phyloP scores from a whole-genome alignment of 805 yeast species.

The Suhomyces emberorum region DNA sequence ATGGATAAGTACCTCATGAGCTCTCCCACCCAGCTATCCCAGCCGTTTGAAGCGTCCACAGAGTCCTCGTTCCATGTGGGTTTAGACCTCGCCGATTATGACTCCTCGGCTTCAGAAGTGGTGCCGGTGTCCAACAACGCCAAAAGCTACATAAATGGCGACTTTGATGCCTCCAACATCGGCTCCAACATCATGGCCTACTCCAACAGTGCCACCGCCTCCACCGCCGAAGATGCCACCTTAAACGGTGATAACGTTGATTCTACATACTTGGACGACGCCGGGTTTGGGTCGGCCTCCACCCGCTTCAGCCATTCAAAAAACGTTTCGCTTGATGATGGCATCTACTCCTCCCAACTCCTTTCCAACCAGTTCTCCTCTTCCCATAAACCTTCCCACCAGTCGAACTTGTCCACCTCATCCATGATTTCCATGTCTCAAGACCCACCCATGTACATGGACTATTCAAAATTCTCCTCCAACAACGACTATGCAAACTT shows the following conservation, averaged over 20 bases:
- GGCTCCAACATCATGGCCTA: slow-evolving; percentile 1
- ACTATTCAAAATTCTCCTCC: slow-evolving; percentile 1
- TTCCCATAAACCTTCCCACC: slow-evolving; percentile 11
- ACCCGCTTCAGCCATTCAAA: slow-evolving; percentile 18
- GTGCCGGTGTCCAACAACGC: slow-evolving; percentile 17
- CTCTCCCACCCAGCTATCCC: slow-evolving; percentile 37
- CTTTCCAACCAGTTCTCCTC: background rate
- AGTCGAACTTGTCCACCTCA: slow-evolving; percentile 18
- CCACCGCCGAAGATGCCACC: slow-evolving; percentile 1
- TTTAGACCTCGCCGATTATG: slow-evolving; percentile 2
- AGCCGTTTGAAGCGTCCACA: slow-evolving; percentile 21
- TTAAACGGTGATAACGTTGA: background rate
- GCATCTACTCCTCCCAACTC: slow-evolving; percentile 9
- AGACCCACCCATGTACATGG: slow-evolving; percentile 15
- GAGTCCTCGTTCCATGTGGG: slow-evolving; percentile 7
- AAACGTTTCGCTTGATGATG: slow-evolving; percentile 20
- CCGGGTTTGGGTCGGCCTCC: background rate
- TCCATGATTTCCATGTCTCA: slow-evolving; percentile 22
- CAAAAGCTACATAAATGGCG: background rate
- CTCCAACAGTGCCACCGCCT: slow-evolving; percentile 1
- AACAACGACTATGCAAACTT: slow-evolving; percentile 2
- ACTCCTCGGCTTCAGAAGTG: slow-evolving; percentile 9
- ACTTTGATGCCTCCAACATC: background rate
- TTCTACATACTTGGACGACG: slow-evolving; percentile 4
- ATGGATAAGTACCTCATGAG: slow-evolving; percentile 42